Evolutionary conservation across 2,329 filamentous ascomycete genomes (phyloP).

Genomic region (Juglanconis sp.): DNA sequence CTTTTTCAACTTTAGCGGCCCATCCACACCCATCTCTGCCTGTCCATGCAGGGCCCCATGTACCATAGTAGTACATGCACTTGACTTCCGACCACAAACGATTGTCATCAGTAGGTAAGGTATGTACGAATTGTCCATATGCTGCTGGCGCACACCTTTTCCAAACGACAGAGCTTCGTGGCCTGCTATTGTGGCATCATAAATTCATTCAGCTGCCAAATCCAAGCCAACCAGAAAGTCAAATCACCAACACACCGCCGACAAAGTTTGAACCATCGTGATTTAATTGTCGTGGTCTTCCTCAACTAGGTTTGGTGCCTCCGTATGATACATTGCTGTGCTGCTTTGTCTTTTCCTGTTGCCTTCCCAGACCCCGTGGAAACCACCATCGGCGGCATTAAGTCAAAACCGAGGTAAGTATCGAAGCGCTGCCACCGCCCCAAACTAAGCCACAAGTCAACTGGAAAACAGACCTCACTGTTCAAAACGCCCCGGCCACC

Average conservation of each 20-base stretch:
- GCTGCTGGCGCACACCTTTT: too few relatives aligned
- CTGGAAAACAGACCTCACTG: not conserved
- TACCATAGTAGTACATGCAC: not conserved
- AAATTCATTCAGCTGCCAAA: too few relatives aligned
- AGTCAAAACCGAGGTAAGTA: not conserved
- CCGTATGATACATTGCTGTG: conserved; percentile 18
- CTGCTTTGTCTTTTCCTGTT: conserved; percentile 15
- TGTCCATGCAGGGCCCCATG: not conserved
- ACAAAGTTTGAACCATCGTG: not conserved
- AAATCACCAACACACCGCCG: too few relatives aligned
- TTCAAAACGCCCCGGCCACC: not conserved
- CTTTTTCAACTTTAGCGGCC: not conserved
- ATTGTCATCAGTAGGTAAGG: too few relatives aligned
- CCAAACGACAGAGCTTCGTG: too few relatives aligned
- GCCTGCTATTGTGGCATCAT: too few relatives aligned
- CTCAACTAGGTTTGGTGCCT: not conserved
- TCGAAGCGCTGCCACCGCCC: not conserved
- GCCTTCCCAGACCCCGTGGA: conserved; percentile 3
- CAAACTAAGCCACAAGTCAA: not conserved
- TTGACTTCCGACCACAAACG: too few relatives aligned
- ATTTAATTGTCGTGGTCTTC: not conserved
- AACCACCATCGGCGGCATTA: not conserved
- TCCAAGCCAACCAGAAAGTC: too few relatives aligned
- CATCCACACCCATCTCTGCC: not conserved
- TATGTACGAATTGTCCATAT: too few relatives aligned